A percentile compares a stretch with the other conserved stretches of the same genome.
Conservation (phyloP, 169 alveolate genomes). For the Eimeria sp. region DNA sequence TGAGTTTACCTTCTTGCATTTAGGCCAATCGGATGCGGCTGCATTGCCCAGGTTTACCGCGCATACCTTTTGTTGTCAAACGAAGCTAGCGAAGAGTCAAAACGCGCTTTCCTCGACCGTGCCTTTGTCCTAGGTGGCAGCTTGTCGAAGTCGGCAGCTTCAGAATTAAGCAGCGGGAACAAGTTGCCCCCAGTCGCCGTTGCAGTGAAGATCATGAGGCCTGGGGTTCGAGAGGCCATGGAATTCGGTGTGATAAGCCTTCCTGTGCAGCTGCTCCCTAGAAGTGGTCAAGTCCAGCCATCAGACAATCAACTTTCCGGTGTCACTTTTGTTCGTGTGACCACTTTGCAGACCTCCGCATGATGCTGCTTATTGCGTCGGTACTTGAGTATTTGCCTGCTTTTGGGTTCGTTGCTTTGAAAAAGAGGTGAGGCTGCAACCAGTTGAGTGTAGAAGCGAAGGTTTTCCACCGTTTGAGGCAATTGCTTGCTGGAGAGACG, state of each 20-base stretch:
- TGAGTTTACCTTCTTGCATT: conserved; percentile 2
- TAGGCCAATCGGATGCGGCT: conserved; percentile 82
- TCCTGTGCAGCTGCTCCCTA: background rate
- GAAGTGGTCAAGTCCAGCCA: background rate
- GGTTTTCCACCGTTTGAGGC: background rate
- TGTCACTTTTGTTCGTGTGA: conserved; percentile 6
- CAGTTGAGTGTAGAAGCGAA: background rate
- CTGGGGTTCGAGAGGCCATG: conserved; percentile 75
- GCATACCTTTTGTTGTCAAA: conserved; percentile 48
- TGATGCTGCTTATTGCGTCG: conserved; percentile 61
- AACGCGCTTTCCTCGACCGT: conserved; percentile 34
- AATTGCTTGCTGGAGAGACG: background rate
- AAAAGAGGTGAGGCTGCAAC: conserved; percentile 52
- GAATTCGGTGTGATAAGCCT: conserved; percentile 73
- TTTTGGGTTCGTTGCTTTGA: conserved; percentile 56
- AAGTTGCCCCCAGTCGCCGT: conserved; percentile 72
- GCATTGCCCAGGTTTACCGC: conserved; percentile 80
- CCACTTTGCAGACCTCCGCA: conserved; percentile 42
- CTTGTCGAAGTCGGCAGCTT: background rate
- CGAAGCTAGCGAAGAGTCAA: conserved; percentile 25
- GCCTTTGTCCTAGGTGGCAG: conserved; percentile 67
- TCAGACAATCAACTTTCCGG: background rate
- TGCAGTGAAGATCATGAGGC: conserved; percentile 74
- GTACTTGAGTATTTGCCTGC: conserved; percentile 50
- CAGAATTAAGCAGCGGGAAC: conserved; percentile 17